These are phyloP conservation scores for Diddensiella santjacobensis DNA, from an alignment of 805 yeast species.

Conservation along the genomic window DNA sequence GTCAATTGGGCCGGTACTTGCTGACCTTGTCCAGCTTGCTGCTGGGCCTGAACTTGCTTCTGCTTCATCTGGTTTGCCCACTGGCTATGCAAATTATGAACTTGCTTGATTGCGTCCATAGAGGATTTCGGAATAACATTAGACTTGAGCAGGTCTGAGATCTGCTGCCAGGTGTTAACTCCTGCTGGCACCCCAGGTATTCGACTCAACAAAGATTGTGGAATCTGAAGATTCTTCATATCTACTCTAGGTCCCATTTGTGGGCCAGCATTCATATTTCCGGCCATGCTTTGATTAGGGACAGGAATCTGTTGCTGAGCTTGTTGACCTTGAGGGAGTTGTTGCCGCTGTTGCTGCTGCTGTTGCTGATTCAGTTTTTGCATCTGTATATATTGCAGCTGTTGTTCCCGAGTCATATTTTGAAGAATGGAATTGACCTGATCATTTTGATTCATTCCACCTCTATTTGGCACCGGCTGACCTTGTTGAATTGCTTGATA, in stretches of 20 bases:
- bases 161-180: constrained; percentile 76
- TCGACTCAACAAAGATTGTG: constrained; percentile 57
- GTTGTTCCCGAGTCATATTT: constrained; percentile 24
- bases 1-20: constrained; percentile 3
- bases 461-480: constrained; percentile 12
- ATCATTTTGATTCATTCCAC: neutral
- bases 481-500: constrained; percentile 7
- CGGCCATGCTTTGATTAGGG: neutral
- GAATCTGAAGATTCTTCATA: constrained; percentile 67
- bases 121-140: constrained; percentile 56
- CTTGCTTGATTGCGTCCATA: constrained; percentile 57
- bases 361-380: constrained; percentile 20
- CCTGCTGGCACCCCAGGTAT: constrained; percentile 77
- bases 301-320: constrained; percentile 21
- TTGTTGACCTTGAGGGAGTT: constrained; percentile 21
- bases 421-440: constrained; percentile 14
- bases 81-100: constrained; percentile 45
- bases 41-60: constrained; percentile 13
- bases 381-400: constrained; percentile 20
- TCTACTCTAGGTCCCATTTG: constrained; percentile 29
- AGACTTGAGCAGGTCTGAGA: constrained; percentile 58
- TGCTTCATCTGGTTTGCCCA: constrained; percentile 18
- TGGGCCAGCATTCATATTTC: constrained; percentile 26
- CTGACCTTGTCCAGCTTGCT: constrained; percentile 11
- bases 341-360: constrained; percentile 27